These are phyloP conservation scores for Mollisia scopiformis DNA, from an alignment of 2,329 filamentous ascomycete species.

Conservation along the genomic window DNA sequence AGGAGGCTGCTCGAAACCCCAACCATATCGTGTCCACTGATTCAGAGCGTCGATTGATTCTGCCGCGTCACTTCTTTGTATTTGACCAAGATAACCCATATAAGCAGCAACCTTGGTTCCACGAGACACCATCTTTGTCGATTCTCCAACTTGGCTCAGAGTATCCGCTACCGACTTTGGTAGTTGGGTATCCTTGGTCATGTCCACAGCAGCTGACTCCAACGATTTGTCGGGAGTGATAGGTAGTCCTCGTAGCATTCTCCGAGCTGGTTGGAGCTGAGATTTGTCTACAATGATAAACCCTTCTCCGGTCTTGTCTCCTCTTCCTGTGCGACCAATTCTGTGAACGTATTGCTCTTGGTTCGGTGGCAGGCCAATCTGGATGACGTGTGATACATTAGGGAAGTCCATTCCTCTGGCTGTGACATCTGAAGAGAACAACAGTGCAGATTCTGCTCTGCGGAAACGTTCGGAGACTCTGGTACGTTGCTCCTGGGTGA, in stretches of 20 bases:
- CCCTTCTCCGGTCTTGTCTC: constrained; percentile 72
- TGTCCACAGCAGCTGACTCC: constrained; percentile 33
- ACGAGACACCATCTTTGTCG: constrained; percentile 33
- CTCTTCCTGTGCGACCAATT: constrained; percentile 75
- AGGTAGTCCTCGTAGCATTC: constrained; percentile 32
- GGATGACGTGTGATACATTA: constrained; percentile 76
- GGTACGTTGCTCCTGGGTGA: constrained; percentile 72
- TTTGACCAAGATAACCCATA: constrained; percentile 24
- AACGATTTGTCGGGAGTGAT: constrained; percentile 31
- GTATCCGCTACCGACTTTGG: constrained; percentile 31
- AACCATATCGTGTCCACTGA: constrained; percentile 36
- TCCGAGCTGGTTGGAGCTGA: constrained; percentile 25
- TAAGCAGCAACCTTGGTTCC: constrained; percentile 32
- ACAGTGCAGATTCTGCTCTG: constrained; percentile 57
- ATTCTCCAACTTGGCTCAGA: constrained; percentile 30
- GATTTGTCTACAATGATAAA: constrained; percentile 31
- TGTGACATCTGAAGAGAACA: constrained; percentile 81
- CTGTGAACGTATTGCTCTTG: constrained; percentile 77
- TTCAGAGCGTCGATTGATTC: constrained; percentile 26
- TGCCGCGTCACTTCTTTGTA: background rate
- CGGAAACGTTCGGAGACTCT: constrained; percentile 75
- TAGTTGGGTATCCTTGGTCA: constrained; percentile 38
- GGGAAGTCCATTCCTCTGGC: constrained; percentile 86
- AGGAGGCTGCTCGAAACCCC: constrained; percentile 38
- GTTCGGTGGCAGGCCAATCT: constrained; percentile 65